Conservation (phyloP, 768 basidiomycete genomes). For the Crepidotus variabilis region DNA sequence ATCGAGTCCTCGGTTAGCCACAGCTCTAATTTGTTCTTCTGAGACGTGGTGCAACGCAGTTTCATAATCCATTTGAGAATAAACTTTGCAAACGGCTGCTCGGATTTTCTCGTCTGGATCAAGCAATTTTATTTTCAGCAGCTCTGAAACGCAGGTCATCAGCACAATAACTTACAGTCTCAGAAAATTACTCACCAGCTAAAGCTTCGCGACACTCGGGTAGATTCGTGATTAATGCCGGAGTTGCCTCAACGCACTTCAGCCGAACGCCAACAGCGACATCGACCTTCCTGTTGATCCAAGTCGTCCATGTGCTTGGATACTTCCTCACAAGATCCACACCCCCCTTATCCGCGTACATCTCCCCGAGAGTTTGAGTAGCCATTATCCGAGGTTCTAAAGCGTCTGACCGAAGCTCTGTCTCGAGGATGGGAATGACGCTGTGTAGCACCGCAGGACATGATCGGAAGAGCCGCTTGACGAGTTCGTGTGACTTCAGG, state of each 20-base stretch:
- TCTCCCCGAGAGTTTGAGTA: conserved; percentile 84
- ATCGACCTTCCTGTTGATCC: conserved; percentile 80
- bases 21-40: conserved; percentile 49
- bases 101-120: conserved; percentile 94
- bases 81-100: conserved; percentile 76
- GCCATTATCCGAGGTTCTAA: conserved; percentile 69
- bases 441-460: conserved; percentile 83
- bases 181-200: conserved; percentile 53
- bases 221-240: conserved; percentile 56
- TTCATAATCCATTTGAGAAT: conserved; percentile 87
- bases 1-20: conserved; percentile 76
- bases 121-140: conserved; percentile 58
- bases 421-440: conserved; percentile 91
- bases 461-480: conserved; percentile 75
- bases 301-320: conserved; percentile 80
- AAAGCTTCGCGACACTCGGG: conserved; percentile 65
- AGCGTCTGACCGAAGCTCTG: conserved; percentile 80
- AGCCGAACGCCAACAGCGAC: conserved; percentile 66
- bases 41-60: conserved; percentile 80
- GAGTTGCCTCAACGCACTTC: conserved; percentile 71
- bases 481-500: conserved; percentile 75
- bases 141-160: conserved; percentile 32
- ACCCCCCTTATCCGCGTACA: conserved; percentile 80
- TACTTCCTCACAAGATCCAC: conserved; percentile 76
- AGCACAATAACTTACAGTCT: neutral